phyloP scores from a whole-genome alignment of 2,329 filamentous ascomycete genomes.

The Cercospora janseana region DNA sequence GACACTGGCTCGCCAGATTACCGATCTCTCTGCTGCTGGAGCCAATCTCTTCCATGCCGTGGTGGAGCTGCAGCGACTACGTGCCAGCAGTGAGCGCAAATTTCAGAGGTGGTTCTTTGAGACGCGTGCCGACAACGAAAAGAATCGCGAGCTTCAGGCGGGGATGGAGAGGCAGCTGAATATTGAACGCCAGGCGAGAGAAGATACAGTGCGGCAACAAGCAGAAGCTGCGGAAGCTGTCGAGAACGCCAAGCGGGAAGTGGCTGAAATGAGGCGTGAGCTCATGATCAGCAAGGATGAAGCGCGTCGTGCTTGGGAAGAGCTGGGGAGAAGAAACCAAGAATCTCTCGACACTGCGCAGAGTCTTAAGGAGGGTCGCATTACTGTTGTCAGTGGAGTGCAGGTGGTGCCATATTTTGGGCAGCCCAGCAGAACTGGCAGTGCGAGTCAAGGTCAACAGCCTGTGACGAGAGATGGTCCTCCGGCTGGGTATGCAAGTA shows the following conservation, averaged over 20 bases:
- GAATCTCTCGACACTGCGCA: conserved; percentile 84
- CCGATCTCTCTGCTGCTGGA: conserved; percentile 92
- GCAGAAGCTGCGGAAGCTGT: conserved; percentile 30
- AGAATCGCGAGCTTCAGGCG: conserved; percentile 75
- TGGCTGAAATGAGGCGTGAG: conserved; percentile 90
- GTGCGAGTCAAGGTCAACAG: conserved; percentile 41
- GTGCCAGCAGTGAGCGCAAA: conserved; percentile 93
- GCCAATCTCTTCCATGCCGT: conserved; percentile 97
- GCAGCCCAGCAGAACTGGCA: conserved; percentile 38
- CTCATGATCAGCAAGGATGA: conserved; percentile 94
- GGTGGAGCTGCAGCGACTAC: conserved; percentile 87
- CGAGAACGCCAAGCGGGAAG: conserved; percentile 38
- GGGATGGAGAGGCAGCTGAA: conserved; percentile 75
- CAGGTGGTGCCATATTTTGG: conserved; percentile 73
- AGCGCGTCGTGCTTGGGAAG: conserved; percentile 93
- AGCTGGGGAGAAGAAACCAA: conserved; percentile 87
- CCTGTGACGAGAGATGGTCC: conserved; percentile 40
- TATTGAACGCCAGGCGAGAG: conserved; percentile 67
- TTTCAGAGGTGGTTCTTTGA: conserved; percentile 99
- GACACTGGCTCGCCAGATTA: conserved; percentile 90
- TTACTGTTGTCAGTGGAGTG: conserved; percentile 86
- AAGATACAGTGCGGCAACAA: conserved; percentile 56
- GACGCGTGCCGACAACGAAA: conserved; percentile 82
- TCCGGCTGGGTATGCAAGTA: conserved; percentile 33
- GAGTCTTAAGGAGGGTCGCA: conserved; percentile 81